Base-by-base conservation (phyloP, 768 basidiomycete genomes). In the Calocera viscosa region DNA sequence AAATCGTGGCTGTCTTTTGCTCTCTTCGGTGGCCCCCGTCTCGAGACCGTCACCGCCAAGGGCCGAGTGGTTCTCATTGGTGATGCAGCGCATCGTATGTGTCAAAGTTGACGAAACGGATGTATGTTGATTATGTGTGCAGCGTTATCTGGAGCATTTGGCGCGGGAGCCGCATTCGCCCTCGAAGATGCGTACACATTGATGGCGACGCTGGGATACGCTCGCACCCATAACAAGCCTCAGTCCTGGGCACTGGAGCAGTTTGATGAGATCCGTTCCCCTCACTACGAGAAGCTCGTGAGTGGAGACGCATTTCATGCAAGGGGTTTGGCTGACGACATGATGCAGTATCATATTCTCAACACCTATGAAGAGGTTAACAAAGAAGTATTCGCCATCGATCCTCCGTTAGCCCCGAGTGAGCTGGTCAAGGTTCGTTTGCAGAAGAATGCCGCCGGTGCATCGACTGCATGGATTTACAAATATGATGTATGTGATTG, bases 1-100 rank as follows among this genome's bases (percentile, higher is more conserved):
- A 60, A 60, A 60, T 60, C 53, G 30, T 60, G 53, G 53, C 53
- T 60, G 16, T 60, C 53, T 28, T 60, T 60, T 19, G 53, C 53
- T 32, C 53, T 60, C 30, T 60, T 60, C 53, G 53, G 53, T 22
- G 53, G 53, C 10, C 53, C 53, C 2, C 53, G 53, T 60, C 53
- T 60, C 30, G 53, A 60, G 30, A 16, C 53, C 11, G 53, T 60
- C 53, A 60, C 22, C 22, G 11, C 11, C 22, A 60, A 60, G 26
- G 53, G 53, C 14, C 30, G 53, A 2, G 22, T 60, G 2, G 53
- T 32, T 10, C 53, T 60, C 14, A 60, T 60, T 26, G 53, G 53
- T 26, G 53, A 60, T 19, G 53, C 53, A 26, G 53, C 53, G 19
- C 53, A 60, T 60, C 53, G 53, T 60, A 30, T 32, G 53, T 47